phyloP scores from a whole-genome alignment of 1,284 basidiomycete species.

The Ceratorhiza oryzae-sativae region DNA sequence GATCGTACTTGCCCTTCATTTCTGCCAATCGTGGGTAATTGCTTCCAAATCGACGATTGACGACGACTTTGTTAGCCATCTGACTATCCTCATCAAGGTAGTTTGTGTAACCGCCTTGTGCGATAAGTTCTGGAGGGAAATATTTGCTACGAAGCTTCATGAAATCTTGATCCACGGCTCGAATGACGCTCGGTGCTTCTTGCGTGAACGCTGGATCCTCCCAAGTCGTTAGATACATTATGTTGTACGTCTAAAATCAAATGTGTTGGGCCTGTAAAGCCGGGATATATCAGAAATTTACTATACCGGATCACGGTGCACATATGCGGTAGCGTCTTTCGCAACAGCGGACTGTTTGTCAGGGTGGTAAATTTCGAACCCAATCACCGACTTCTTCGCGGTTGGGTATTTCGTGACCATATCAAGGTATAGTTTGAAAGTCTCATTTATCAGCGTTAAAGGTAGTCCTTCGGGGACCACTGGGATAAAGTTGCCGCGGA shows the following conservation, averaged over 20 bases:
- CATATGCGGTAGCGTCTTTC: slow-evolving; percentile 24
- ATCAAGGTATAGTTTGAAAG: background rate
- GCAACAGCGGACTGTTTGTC: slow-evolving; percentile 1
- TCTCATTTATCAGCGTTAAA: background rate
- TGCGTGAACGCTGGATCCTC: background rate
- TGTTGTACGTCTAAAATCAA: background rate
- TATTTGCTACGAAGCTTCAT: background rate
- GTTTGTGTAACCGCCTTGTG: slow-evolving; percentile 17
- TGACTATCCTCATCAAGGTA: slow-evolving; percentile 12
- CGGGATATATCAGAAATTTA: background rate
- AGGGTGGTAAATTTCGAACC: background rate
- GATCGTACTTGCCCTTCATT: slow-evolving; percentile 39
- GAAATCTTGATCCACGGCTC: background rate
- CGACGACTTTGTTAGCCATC: background rate
- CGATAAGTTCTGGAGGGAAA: slow-evolving; percentile 12
- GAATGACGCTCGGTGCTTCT: background rate
- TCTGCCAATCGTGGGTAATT: slow-evolving; percentile 35
- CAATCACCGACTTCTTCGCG: background rate
- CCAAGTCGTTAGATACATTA: background rate
- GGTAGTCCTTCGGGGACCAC: background rate
- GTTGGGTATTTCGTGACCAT: slow-evolving; percentile 1
- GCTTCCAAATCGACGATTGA: slow-evolving; percentile 26
- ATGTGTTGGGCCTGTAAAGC: no score
- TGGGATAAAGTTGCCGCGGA: slow-evolving; percentile 26
- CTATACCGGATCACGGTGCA: slow-evolving; percentile 20